A percentile compares a stretch with the other conserved stretches of the same genome.
Evolutionary conservation across 345 rosid genomes (phyloP).

Genomic region (Chamaenerion angustifolium): DNA sequence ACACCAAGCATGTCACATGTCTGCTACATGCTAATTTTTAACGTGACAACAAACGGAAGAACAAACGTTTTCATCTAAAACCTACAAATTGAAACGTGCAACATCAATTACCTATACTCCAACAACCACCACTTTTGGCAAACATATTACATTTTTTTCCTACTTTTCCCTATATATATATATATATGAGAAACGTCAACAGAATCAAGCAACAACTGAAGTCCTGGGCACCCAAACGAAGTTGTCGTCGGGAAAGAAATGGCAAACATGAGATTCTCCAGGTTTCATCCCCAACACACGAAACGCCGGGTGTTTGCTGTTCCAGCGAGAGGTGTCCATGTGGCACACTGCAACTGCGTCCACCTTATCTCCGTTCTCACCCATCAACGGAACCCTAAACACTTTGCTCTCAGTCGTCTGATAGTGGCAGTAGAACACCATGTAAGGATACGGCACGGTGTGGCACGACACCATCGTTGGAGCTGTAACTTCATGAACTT

Average conservation of each 20-base stretch:
- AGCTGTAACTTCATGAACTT: slow-evolving; percentile 1
- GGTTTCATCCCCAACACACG: slow-evolving; percentile 8
- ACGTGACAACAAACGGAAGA: no score
- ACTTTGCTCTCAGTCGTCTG: slow-evolving; percentile 4
- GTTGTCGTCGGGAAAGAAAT: slow-evolving; percentile 9
- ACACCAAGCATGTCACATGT: no score
- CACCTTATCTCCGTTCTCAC: slow-evolving; percentile 6
- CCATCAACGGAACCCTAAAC: slow-evolving; percentile 4
- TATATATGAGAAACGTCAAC: no score
- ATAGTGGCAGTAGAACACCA: slow-evolving; percentile 10
- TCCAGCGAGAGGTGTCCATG: slow-evolving; percentile 11
- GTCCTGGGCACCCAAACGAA: slow-evolving; percentile 6
- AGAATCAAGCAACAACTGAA: no score
- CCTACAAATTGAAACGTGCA: no score
- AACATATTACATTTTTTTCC: no score
- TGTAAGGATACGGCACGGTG: slow-evolving; percentile 6
- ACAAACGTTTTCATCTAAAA: no score
- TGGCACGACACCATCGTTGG: slow-evolving; percentile 8
- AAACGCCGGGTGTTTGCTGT: slow-evolving; percentile 7
- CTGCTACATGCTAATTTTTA: no score
- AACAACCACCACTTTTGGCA: no score
- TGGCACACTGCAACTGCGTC: slow-evolving; percentile 13
- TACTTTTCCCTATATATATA: no score
- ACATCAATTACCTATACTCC: no score
- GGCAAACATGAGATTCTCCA: slow-evolving; percentile 9